Evolutionary conservation across 1,284 basidiomycete genomes (phyloP).

Genomic region (Cutaneotrichosporon arboriforme): DNA sequence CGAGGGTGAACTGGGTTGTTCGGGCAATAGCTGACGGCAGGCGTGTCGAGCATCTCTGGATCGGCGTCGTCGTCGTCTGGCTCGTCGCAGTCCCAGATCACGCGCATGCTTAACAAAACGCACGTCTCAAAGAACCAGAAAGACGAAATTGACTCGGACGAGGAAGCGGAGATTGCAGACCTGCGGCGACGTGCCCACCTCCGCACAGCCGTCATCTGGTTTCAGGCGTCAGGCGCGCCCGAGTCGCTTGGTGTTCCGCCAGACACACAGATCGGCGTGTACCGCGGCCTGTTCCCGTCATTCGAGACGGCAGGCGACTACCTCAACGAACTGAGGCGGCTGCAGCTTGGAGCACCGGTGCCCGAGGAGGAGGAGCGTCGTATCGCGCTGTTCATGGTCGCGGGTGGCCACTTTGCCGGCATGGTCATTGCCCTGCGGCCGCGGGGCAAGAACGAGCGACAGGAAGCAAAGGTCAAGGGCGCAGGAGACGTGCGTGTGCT

Average conservation of each 20-base stretch:
- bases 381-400: conserved; percentile 93
- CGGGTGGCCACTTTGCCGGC: conserved; percentile 95
- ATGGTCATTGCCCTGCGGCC: conserved; percentile 63
- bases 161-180: conserved; percentile 45
- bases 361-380: conserved; percentile 59
- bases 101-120: conserved; percentile 61
- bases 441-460: conserved; percentile 56
- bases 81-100: conserved; percentile 46
- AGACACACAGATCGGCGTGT: conserved; percentile 81
- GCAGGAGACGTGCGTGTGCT: conserved; percentile 68
- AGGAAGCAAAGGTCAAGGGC: conserved; percentile 43
- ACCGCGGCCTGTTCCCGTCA: conserved; percentile 66
- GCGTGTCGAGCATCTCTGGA: conserved; percentile 80
- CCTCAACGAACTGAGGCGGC: conserved; percentile 54
- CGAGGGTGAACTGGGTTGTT: conserved; percentile 55
- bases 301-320: conserved; percentile 48
- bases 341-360: conserved; percentile 56
- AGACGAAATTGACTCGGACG: conserved; percentile 31
- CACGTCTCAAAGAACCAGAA: conserved; percentile 22
- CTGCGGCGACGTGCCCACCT: conserved; percentile 51
- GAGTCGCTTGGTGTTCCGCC: conserved; percentile 43
- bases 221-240: conserved; percentile 57
- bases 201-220: conserved; percentile 79
- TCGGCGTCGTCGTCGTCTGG: conserved; percentile 67
- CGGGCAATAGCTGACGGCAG: conserved; percentile 48